Base-by-base conservation (phyloP, 768 basidiomycete species). In the Leucosporidium creatinivorum region DNA sequence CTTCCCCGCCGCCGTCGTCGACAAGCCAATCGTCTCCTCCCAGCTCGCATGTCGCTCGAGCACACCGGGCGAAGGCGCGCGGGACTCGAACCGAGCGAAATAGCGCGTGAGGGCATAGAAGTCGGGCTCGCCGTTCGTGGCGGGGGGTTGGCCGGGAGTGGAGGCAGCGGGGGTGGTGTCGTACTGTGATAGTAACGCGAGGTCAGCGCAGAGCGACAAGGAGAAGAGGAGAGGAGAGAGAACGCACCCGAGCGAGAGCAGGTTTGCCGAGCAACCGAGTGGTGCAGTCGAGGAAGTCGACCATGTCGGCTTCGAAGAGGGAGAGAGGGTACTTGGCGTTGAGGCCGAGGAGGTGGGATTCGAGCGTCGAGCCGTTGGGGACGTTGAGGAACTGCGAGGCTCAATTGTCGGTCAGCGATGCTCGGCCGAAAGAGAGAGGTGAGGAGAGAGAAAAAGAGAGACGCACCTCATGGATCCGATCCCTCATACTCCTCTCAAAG, bases 401-500 rank as follows among this genome's bases (percentile, higher is more conserved):
- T 15, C 28, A 7, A 3, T 23, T 28, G 30, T 21, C 8, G 8
- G 52, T 62, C 56, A 62, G 54, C 17, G 0, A 15, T 21, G 31
- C 23, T 58, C 9, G 9, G 36, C 36, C n/a, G n/a, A n/a, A n/a
- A n/a, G n/a, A n/a, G n/a, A n/a, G n/a, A n/a, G 3, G 21, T 21
- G n/a, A 2, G 1, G 23, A 48, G 19, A 1, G 19, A 25, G 21
- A 15, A 31, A 33, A 13, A 17, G 2, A 31, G 48, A 56, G 23
- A 21, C 68, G 18, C 26, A 89, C 91, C 80, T 85, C 82, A 69
- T 84, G 79, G 64, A 89, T 77, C 58, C 90, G 79, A 65, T 86
- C 86, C 60, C 80, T 79, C 89, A 93, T 90, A 80, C 89, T 88
- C 49, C 77, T 75, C 74, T 84, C 86, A 73, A 85, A 92, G 74